Evolutionary conservation across 2,329 filamentous ascomycete genomes (phyloP).

Genomic region (Paecilomyces variotii): DNA sequence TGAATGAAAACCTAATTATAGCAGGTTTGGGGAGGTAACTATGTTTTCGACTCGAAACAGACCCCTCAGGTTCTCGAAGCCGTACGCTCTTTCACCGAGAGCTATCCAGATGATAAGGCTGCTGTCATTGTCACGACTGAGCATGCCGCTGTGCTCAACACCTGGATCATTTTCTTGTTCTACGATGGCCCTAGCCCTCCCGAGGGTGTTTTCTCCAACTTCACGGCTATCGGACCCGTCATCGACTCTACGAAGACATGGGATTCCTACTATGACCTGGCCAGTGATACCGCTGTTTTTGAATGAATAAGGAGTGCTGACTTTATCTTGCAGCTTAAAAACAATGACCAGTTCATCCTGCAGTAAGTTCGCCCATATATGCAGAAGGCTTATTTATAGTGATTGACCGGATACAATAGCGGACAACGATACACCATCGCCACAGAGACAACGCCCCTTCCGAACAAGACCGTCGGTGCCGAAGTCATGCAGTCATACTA

Average conservation of each 20-base stretch:
- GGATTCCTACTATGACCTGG: slow-evolving; percentile 40
- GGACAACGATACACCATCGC: slow-evolving; percentile 34
- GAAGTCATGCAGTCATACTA: slow-evolving; percentile 24
- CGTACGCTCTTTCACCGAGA: slow-evolving; percentile 26
- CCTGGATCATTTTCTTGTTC: slow-evolving; percentile 56
- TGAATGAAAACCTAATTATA: slow-evolving; percentile 6
- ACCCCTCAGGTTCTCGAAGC: slow-evolving; percentile 26
- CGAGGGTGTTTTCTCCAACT: slow-evolving; percentile 48
- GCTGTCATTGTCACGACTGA: slow-evolving; percentile 52
- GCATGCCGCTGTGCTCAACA: slow-evolving; percentile 39
- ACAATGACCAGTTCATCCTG: slow-evolving; percentile 36
- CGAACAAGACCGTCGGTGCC: slow-evolving; percentile 19
- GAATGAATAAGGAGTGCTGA: background rate
- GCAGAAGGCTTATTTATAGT: background rate
- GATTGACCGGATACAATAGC: slow-evolving; percentile 5
- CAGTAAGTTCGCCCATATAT: slow-evolving; percentile 10
- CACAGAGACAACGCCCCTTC: slow-evolving; percentile 32
- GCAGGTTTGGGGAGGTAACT: slow-evolving; percentile 42
- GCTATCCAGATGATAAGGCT: slow-evolving; percentile 53
- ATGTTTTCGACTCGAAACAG: slow-evolving; percentile 30
- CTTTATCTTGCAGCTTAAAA: slow-evolving; percentile 17
- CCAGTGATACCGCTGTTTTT: slow-evolving; percentile 16
- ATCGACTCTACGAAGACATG: slow-evolving; percentile 42
- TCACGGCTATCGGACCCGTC: slow-evolving; percentile 40
- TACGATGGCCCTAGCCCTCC: slow-evolving; percentile 52